A percentile compares a stretch with the other conserved stretches of the same genome.
Conservation (phyloP, 1,284 basidiomycete species). For the Rhodotorula sp. region DNA sequence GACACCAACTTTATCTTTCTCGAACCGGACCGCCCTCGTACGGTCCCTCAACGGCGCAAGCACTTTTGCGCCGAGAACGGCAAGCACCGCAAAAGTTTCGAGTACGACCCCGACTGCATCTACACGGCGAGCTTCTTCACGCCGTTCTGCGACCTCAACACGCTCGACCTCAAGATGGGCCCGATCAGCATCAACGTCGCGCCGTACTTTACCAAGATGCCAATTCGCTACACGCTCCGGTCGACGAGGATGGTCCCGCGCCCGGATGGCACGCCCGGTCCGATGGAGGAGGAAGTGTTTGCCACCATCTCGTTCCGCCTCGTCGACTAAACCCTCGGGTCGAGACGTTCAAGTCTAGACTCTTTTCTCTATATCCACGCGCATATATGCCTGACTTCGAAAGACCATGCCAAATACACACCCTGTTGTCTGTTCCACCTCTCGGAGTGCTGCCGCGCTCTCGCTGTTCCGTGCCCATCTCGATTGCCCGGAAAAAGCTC, state of each 20-base stretch:
- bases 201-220: constrained; percentile 48
- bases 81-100: constrained; percentile 46
- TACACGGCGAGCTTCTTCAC: constrained; percentile 41
- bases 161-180: constrained; percentile 37
- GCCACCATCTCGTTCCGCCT: constrained; percentile 50
- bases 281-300: constrained; percentile 48
- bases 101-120: constrained; percentile 47
- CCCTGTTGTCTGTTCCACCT: too few relatives aligned
- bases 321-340: constrained; percentile 43
- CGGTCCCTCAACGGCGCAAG: constrained; percentile 49
- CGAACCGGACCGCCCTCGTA: constrained; percentile 43
- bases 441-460: too few relatives aligned
- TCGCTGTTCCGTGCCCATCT: too few relatives aligned
- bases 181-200: constrained; percentile 29
- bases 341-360: not conserved
- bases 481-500: too few relatives aligned
- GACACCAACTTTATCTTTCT: constrained; percentile 53
- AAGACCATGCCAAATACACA: too few relatives aligned
- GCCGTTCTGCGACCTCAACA: constrained; percentile 44
- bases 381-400: too few relatives aligned
- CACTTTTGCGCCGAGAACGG: constrained; percentile 45
- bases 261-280: constrained; percentile 32
- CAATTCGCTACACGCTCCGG: constrained; percentile 51
- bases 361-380: too few relatives aligned
- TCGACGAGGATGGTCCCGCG: constrained; percentile 41